Evolutionary conservation across 164 flowering plant species (phyloP), one percentile per base, ranked within the genome.

Genomic region (Vitis rupestris): DNA sequence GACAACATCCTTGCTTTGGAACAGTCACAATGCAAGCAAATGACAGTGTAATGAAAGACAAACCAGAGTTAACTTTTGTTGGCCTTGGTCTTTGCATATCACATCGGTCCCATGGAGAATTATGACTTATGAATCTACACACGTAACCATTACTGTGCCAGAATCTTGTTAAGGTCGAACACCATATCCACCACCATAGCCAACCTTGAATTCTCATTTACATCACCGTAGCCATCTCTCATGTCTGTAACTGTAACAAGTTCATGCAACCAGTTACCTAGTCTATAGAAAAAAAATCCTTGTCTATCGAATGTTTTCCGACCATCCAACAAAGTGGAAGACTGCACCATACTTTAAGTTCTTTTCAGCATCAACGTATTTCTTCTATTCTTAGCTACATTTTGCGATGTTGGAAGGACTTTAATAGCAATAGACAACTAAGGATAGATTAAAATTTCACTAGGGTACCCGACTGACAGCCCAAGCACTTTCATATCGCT

Each of bases 1-100:
- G 83, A 75, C 90, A 90, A 27, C 94, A 87, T 8, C 97, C 98
- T 74, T 88, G 96, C 82, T 93, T 95, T 61, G 94, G 94, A 50
- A 95, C 89, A 30, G 80, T 84, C 47, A 93, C 90, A 66, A 93
- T 90, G 69, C 78, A 87, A 69, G 87, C 69, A 63, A 78, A 78
- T 60, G 99, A 96, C 56, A 80, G 72, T 12, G 87, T 81, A 81
- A 19, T 0, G 23, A 19, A 19, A 19, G 1, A 19, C 23, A 19
- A 19, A 1, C 23, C 0, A 19, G 23, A 19, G 23, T 19, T 19
- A 19, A 19, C 23, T 19, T 19, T 19, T 19, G 0, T 19, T 19
- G 23, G 23, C 23, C 23, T 19, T 19, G 23, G 23, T 19, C 23
- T 19, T 19, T 19, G 23, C 23, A 19, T 19, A 19, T 19, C 23